Conservation (phyloP, 176 grass and related monocot species). For the Eragrostis curvula region DNA sequence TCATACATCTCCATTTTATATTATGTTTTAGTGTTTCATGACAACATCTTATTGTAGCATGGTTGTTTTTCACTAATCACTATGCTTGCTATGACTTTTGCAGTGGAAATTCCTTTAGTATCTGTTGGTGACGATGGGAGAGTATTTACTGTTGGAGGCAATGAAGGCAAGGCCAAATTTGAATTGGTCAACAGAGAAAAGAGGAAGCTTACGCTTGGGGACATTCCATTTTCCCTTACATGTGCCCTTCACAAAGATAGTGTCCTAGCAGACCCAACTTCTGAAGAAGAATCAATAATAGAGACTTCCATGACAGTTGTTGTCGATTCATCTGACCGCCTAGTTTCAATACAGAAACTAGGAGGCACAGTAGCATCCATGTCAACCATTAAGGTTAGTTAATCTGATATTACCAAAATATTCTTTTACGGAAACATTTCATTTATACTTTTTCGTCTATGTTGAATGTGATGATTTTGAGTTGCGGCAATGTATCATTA, state of each 20-base stretch:
- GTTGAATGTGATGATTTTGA: neutral
- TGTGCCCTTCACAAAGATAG: conserved; percentile 71
- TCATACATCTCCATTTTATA: conserved; percentile 7
- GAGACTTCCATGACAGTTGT: conserved; percentile 79
- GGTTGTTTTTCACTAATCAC: neutral
- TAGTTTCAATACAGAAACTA: conserved; percentile 80
- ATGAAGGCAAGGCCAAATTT: conserved; percentile 64
- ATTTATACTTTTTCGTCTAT: neutral
- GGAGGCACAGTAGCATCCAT: conserved; percentile 64
- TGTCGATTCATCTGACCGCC: conserved; percentile 65
- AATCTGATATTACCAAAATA: conserved; percentile 14
- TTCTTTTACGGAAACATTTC: neutral
- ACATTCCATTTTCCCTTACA: conserved; percentile 82
- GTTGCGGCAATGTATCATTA: conserved; percentile 25
- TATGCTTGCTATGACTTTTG: conserved; percentile 22
- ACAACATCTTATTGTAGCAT: neutral
- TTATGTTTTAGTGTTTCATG: neutral
- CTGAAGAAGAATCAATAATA: conserved; percentile 89
- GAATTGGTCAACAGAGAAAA: conserved; percentile 93
- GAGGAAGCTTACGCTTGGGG: conserved; percentile 69
- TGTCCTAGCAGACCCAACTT: conserved; percentile 77
- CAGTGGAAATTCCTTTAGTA: conserved; percentile 95
- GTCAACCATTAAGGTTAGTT: conserved; percentile 64
- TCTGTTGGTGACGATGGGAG: conserved; percentile 91
- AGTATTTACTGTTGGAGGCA: conserved; percentile 75